These are phyloP conservation scores for Capronia americana DNA, from an alignment of 2,329 filamentous ascomycete genomes.

Conservation along the genomic window DNA sequence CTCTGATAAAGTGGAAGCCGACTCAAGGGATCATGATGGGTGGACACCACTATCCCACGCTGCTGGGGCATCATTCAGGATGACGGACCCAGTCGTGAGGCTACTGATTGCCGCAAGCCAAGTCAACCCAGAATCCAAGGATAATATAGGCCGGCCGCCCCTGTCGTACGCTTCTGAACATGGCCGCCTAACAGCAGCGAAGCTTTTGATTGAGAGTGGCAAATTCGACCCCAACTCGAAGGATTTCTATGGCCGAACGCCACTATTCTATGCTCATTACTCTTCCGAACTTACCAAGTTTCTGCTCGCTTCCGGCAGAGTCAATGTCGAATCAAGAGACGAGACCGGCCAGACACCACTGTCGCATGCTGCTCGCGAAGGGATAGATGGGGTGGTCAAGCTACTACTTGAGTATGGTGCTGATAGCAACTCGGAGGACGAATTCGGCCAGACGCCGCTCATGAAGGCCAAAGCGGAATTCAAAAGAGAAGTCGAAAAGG, in stretches of 20 bases:
- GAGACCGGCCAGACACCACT: background rate
- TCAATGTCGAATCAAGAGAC: background rate
- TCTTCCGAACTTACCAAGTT: fast-evolving
- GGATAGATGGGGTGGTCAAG: background rate
- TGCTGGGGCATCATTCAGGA: background rate
- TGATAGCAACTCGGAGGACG: background rate
- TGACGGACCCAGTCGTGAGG: background rate
- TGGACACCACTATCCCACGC: background rate
- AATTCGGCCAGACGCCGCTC: background rate
- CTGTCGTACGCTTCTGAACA: background rate
- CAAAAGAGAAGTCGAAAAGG: no score
- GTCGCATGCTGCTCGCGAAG: background rate
- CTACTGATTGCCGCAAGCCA: background rate
- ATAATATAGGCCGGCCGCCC: background rate
- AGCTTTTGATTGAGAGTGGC: background rate
- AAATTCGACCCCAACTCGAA: background rate
- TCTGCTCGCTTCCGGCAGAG: background rate
- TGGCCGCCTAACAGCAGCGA: background rate
- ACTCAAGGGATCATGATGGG: background rate
- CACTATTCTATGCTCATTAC: background rate
- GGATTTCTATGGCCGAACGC: background rate
- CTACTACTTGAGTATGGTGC: background rate
- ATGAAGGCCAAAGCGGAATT: background rate
- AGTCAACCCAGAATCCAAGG: background rate
- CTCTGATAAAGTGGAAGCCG: background rate